phyloP scores from a whole-genome alignment of 768 basidiomycete species.

The Tubosaeta sp. region DNA sequence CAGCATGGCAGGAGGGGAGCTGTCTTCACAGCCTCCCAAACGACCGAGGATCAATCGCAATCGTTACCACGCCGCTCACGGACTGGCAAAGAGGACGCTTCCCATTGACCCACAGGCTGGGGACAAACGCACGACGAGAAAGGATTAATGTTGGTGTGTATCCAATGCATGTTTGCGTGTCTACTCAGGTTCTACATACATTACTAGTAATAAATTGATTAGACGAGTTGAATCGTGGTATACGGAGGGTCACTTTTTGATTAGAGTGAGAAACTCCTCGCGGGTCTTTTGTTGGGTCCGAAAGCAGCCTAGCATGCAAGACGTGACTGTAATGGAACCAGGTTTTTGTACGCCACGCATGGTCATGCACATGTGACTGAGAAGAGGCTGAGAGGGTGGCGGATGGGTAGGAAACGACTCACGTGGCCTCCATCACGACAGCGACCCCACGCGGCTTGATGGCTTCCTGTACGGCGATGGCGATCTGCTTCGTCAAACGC shows the following conservation, averaged over 20 bases:
- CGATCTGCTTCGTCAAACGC: slow-evolving; percentile 95
- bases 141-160: slow-evolving; percentile 38
- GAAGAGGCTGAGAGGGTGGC: slow-evolving; percentile 5
- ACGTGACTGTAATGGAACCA: slow-evolving; percentile 90
- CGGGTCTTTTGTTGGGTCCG: slow-evolving; percentile 97
- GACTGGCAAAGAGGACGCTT: slow-evolving; percentile 53
- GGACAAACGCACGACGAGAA: slow-evolving; percentile 53
- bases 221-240: slow-evolving; percentile 48
- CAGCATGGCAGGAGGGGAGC: slow-evolving; percentile 35
- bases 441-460: slow-evolving; percentile 97
- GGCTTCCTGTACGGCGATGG: slow-evolving; percentile 96
- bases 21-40: slow-evolving; percentile 45
- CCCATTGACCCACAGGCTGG: slow-evolving; percentile 59
- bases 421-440: slow-evolving; percentile 99
- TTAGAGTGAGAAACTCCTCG: slow-evolving; percentile 91
- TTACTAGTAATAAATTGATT: slow-evolving; percentile 29
- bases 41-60: slow-evolving; percentile 56
- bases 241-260: slow-evolving; percentile 41
- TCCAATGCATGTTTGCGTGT: slow-evolving; percentile 14
- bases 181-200: slow-evolving; percentile 10
- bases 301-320: slow-evolving; percentile 98
- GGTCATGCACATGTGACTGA: slow-evolving; percentile 96
- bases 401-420: slow-evolving; percentile 32
- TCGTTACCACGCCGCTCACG: slow-evolving; percentile 42
- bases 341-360: slow-evolving; percentile 99